phyloP scores from a whole-genome alignment of 768 basidiomycete species.

The Lactifluus volemus region DNA sequence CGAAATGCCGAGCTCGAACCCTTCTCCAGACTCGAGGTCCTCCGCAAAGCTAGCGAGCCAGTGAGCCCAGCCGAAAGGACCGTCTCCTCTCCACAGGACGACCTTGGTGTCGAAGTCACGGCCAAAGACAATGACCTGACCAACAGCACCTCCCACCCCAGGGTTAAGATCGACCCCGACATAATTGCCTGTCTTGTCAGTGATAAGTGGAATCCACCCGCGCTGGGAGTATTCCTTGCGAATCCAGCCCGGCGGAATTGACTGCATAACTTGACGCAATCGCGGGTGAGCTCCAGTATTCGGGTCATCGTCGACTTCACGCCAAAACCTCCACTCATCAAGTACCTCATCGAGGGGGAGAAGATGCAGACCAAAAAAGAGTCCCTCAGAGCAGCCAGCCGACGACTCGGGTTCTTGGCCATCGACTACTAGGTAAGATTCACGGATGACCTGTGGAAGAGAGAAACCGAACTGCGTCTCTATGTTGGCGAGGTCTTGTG shows the following conservation, averaged over 20 bases:
- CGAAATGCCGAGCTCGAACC: conserved; percentile 64
- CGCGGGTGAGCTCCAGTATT: conserved; percentile 69
- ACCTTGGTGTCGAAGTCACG: conserved; percentile 98
- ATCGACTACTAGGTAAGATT: conserved; percentile 81
- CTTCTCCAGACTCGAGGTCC: conserved; percentile 85
- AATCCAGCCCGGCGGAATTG: conserved; percentile 86
- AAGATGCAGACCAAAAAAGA: conserved; percentile 93
- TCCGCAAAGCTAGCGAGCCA: conserved; percentile 91
- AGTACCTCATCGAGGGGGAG: conserved; percentile 88
- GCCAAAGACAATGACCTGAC: conserved; percentile 98
- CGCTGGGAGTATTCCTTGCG: conserved; percentile 83
- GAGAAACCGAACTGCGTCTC: conserved; percentile 79
- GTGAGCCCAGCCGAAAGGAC: conserved; percentile 85
- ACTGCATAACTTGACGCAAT: conserved; percentile 72
- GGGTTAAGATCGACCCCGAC: conserved; percentile 94
- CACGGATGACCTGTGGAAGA: conserved; percentile 80
- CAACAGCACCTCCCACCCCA: conserved; percentile 58
- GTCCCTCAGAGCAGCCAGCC: conserved; percentile 80
- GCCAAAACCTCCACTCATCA: conserved; percentile 95
- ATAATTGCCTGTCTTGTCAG: conserved; percentile 93
- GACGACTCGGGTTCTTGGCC: conserved; percentile 91
- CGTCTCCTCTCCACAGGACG: conserved; percentile 89
- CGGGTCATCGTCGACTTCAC: conserved; percentile 87
- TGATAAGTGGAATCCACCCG: conserved; percentile 94
- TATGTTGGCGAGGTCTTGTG: conserved; percentile 68